phyloP scores from a whole-genome alignment of 192 early-diverging fungal species.

The Backusella circina region DNA sequence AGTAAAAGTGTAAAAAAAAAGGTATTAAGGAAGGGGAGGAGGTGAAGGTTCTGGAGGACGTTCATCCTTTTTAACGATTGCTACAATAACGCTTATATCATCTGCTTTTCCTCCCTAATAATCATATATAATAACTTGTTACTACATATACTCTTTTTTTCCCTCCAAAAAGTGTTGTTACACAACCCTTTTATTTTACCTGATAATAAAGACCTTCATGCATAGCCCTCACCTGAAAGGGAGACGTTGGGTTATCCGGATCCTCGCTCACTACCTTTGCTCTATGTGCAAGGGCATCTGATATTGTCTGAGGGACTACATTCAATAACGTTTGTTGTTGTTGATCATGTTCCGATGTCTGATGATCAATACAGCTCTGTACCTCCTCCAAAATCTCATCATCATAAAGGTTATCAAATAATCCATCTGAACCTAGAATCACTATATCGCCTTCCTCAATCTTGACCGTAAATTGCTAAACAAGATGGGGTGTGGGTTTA shows the following conservation, averaged over 20 bases:
- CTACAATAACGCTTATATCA: conserved; percentile 87
- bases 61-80: conserved; percentile 72
- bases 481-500: not conserved
- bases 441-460: conserved; percentile 91
- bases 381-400: conserved; percentile 95
- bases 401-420: conserved; percentile 98
- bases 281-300: conserved; percentile 72
- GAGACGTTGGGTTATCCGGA: conserved; percentile 64
- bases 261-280: conserved; percentile 84
- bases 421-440: conserved; percentile 87
- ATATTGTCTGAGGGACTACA: conserved; percentile 71
- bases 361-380: conserved; percentile 33
- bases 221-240: conserved; percentile 91
- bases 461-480: conserved; percentile 65
- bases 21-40: conserved; percentile 1
- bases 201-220: conserved; percentile 75
- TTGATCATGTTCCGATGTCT: conserved; percentile 20
- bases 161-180: conserved; percentile 23
- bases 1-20: not conserved
- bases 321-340: conserved; percentile 17
- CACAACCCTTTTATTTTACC: conserved; percentile 7
- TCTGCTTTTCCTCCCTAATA: conserved; percentile 94
- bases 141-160: not conserved
- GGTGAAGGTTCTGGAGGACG: conserved; percentile 51
- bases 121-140: conserved; percentile 22